Evolutionary conservation across 140 eudicot species (phyloP).

Genomic region (Bidens hawaiensis): DNA sequence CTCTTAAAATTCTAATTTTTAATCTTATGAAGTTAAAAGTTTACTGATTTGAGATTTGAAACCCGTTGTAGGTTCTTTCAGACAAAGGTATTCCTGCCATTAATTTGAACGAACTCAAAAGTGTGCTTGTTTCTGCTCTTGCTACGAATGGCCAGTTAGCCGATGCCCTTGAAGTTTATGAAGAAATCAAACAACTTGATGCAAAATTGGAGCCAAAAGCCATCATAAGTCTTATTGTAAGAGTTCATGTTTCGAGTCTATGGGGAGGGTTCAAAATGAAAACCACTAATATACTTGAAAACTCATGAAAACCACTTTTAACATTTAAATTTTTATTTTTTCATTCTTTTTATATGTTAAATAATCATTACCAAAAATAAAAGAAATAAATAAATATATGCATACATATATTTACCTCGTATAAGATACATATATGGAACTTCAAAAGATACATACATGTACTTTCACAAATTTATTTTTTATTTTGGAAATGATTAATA

Average conservation of each 20-base stretch:
- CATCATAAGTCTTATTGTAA: slow-evolving; percentile 62
- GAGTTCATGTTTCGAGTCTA: slow-evolving; percentile 17
- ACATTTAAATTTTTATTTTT: too few species aligned
- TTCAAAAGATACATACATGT: too few species aligned
- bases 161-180: slow-evolving; percentile 62
- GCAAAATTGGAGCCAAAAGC: slow-evolving; percentile 73
- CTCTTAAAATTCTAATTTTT: not conserved
- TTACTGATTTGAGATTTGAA: not conserved
- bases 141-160: slow-evolving; percentile 67
- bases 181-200: slow-evolving; percentile 53
- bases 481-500: too few species aligned
- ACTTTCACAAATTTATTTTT: too few species aligned
- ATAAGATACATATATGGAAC: too few species aligned
- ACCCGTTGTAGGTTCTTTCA: slow-evolving; percentile 52
- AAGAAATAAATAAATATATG: too few species aligned
- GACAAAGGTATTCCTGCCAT: slow-evolving; percentile 35
- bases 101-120: slow-evolving; percentile 59
- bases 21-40: slow-evolving; percentile 1
- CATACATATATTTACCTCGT: too few species aligned
- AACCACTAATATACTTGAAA: too few species aligned
- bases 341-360: too few species aligned
- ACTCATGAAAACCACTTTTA: too few species aligned
- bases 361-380: too few species aligned
- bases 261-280: too few species aligned
- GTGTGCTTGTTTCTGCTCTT: slow-evolving; percentile 75